Evolutionary conservation across 306 rosid genomes (phyloP), one percentile per base, ranked within the genome.

Genomic region (Medicago ruthenica): DNA sequence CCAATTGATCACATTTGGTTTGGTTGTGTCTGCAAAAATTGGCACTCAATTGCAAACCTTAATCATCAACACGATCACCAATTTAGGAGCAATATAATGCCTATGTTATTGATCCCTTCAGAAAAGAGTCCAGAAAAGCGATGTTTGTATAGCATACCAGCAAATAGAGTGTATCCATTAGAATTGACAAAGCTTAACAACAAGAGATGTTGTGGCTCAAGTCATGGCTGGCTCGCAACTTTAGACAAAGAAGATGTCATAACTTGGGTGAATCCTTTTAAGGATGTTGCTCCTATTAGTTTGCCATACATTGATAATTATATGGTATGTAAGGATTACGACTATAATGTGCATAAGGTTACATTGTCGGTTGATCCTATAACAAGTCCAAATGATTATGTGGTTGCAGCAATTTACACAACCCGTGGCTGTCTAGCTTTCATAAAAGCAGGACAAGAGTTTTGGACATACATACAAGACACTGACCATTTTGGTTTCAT

Each of bases 141-240:
- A 12, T 13, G 40, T 14, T 8, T 68, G 41, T 68, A 44, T 45
- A 9, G 58, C 13, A 27, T 68, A 3, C 2, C 13, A 13, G 4
- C 8, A 5, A 9, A 45, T 1, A 68, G 15, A 21, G 58, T 22
- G 16, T 68, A 68, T 16, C 58, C 6, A 9, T 68, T 68, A 0
- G 21, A 21, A 14, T 68, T 18, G 54, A 20, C 71, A 12, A 1
- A 44, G 57, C 20, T 13, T 44, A 6, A 13, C 20, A 21, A 22
- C 1, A 12, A 67, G 57, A 67, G 72, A 47, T n/a, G 34, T 20
- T 67, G 71, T 42, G 71, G 71, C 9, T 68, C 59, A 3, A 68
- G 60, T 9, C 41, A 68, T 47, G 60, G 73, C 7, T 68, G 73
- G 59, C 20, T 15, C 5, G 67, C 44, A 61, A 61, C 44, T 0